Evolutionary conservation across 345 rosid genomes (phyloP).

Genomic region (Moricandia arvensis): DNA sequence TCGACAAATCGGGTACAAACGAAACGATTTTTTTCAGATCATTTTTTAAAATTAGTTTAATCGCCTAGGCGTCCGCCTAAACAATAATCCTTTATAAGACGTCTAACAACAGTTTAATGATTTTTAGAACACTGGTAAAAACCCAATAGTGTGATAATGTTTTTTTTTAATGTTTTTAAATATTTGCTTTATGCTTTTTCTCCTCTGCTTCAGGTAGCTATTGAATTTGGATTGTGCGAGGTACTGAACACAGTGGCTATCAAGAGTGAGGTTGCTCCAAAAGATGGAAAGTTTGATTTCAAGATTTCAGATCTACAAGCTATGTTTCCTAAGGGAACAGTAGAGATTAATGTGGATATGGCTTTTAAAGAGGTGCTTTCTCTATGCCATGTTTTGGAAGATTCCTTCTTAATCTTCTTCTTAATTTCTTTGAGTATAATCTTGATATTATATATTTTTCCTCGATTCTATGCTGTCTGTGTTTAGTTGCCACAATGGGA

Average conservation of each 20-base stretch:
- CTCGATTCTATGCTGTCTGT: background rate
- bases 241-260: constrained; percentile 51
- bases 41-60: no score
- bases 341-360: constrained; percentile 48
- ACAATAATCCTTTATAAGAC: no score
- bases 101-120: no score
- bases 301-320: constrained; percentile 53
- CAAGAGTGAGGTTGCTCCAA: constrained; percentile 48
- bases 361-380: constrained; percentile 54
- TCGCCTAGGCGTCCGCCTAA: no score
- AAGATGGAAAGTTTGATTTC: constrained; percentile 58
- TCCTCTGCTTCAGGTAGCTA: constrained; percentile 50
- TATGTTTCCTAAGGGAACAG: constrained; percentile 56
- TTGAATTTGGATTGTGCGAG: constrained; percentile 81
- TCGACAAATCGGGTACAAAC: no score
- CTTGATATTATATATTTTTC: background rate
- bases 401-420: background rate
- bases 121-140: background rate
- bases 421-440: background rate
- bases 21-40: no score
- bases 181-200: background rate
- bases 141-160: background rate
- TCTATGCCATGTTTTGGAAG: background rate
- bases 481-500: background rate
- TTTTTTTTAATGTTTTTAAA: no score